A percentile compares a stretch with the other conserved stretches of the same genome.
Evolutionary conservation across 805 yeast species (phyloP).

Genomic region (Naumovozyma baii): DNA sequence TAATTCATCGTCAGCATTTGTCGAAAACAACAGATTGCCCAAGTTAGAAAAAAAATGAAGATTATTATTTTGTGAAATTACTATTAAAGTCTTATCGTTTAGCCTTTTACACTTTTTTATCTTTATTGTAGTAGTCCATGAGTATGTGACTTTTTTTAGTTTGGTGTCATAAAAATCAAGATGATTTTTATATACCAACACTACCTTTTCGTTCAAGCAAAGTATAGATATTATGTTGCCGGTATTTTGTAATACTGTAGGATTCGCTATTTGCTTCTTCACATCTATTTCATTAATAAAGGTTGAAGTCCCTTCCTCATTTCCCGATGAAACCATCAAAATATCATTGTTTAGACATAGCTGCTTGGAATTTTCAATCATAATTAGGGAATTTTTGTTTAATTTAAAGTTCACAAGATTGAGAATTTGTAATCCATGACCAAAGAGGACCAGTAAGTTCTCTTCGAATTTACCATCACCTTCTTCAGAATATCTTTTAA

Average conservation of each 20-base stretch:
- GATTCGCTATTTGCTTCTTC: constrained; percentile 6
- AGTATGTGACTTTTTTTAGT: constrained; percentile 7
- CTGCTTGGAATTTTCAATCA: constrained; percentile 13
- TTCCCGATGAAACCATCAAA: constrained; percentile 15
- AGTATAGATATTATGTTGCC: constrained; percentile 8
- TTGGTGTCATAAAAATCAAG: constrained; percentile 15
- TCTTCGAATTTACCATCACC: constrained; percentile 17
- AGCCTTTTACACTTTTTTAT: constrained; percentile 17
- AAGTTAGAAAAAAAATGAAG: constrained; percentile 18
- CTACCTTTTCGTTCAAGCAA: constrained; percentile 8
- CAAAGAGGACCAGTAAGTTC: constrained; percentile 19
- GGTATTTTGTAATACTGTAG: constrained; percentile 5
- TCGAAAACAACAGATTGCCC: constrained; percentile 23
- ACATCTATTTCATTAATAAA: constrained; percentile 13
- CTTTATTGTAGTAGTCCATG: constrained; percentile 7
- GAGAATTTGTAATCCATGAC: constrained; percentile 25
- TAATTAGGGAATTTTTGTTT: constrained; percentile 18
- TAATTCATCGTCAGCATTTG: constrained; percentile 6
- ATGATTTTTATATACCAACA: constrained; percentile 11
- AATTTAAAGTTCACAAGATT: constrained; percentile 21
- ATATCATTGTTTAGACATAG: constrained; percentile 12
- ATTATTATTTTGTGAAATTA: constrained; percentile 18
- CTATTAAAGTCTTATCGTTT: constrained; percentile 11
- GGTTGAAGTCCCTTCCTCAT: constrained; percentile 1
- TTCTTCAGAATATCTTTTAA: constrained; percentile 12